Conservation (phyloP, 495 filamentous ascomycete genomes). For the Xylona heveae region DNA sequence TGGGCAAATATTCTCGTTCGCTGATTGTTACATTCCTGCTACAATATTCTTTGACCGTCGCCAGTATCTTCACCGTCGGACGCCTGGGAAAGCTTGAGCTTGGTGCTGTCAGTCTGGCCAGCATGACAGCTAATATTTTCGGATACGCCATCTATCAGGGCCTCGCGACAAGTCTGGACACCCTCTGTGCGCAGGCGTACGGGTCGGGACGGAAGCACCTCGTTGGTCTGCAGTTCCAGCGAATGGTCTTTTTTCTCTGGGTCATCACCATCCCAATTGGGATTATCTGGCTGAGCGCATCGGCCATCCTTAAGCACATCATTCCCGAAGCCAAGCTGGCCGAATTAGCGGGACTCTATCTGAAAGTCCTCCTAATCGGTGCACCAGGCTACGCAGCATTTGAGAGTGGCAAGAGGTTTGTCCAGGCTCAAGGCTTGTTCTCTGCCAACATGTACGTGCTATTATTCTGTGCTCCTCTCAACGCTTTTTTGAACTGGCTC, state of each 20-base stretch:
- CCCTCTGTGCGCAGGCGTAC: conserved; percentile 56
- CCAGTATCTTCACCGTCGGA: conserved; percentile 46
- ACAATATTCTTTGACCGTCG: conserved; percentile 52
- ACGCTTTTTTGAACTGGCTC: conserved; percentile 52
- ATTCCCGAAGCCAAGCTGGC: conserved; percentile 46
- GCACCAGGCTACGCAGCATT: conserved; percentile 51
- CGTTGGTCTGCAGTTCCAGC: conserved; percentile 51
- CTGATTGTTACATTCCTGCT: conserved; percentile 52
- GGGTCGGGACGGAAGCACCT: conserved; percentile 46
- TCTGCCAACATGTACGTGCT: conserved; percentile 43
- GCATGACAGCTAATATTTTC: conserved; percentile 53
- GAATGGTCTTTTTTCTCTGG: conserved; percentile 48
- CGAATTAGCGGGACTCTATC: conserved; percentile 38
- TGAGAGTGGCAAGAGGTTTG: conserved; percentile 50
- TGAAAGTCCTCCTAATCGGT: conserved; percentile 42
- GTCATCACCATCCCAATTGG: conserved; percentile 42
- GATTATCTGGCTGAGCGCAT: conserved; percentile 39
- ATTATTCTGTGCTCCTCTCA: conserved; percentile 46
- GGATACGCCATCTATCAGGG: conserved; percentile 55
- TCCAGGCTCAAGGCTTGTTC: conserved; percentile 57
- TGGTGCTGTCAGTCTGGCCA: conserved; percentile 40
- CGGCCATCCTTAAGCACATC: conserved; percentile 34
- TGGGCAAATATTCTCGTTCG: conserved; percentile 35
- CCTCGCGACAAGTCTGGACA: conserved; percentile 52
- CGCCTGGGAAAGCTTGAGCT: conserved; percentile 42